phyloP scores from a whole-genome alignment of 208 protist species.

The Trypanosoma grayi region DNA sequence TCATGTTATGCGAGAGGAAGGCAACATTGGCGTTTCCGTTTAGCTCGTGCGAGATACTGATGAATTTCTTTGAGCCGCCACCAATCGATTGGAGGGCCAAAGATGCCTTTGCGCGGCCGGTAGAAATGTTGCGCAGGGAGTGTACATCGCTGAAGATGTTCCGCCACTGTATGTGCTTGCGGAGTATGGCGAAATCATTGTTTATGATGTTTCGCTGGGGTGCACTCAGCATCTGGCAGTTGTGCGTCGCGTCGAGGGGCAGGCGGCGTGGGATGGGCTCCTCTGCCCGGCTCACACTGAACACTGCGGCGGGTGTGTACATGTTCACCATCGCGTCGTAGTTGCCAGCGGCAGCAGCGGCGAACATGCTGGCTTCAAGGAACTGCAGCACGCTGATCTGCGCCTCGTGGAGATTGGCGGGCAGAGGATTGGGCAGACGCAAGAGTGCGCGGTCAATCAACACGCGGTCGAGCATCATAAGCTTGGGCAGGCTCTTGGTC shows the following conservation, averaged over 20 bases:
- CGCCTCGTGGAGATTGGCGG: constrained; percentile 16
- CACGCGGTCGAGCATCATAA: constrained; percentile 63
- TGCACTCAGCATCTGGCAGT: constrained; percentile 46
- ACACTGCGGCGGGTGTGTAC: constrained; percentile 20
- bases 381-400: constrained; percentile 32
- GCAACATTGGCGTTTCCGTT: constrained; percentile 71
- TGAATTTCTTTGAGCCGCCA: constrained; percentile 34
- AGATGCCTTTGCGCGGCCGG: constrained; percentile 44
- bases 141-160: constrained; percentile 61
- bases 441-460: constrained; percentile 49
- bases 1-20: constrained; percentile 46
- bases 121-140: constrained; percentile 46
- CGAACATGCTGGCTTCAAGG: constrained; percentile 39
- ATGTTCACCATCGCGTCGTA: constrained; percentile 23
- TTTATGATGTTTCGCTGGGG: constrained; percentile 51
- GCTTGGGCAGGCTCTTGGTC: constrained; percentile 37
- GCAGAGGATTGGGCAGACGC: constrained; percentile 64
- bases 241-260: constrained; percentile 42
- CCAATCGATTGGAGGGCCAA: constrained; percentile 42
- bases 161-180: constrained; percentile 45
- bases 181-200: constrained; percentile 42
- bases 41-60: constrained; percentile 46
- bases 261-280: constrained; percentile 56
- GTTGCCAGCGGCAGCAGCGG: constrained; percentile 15
- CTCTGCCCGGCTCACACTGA: constrained; percentile 48